Evolutionary conservation across 371 early-diverging fungal species (phyloP).

Genomic region (Rhizomucor pusillus): DNA sequence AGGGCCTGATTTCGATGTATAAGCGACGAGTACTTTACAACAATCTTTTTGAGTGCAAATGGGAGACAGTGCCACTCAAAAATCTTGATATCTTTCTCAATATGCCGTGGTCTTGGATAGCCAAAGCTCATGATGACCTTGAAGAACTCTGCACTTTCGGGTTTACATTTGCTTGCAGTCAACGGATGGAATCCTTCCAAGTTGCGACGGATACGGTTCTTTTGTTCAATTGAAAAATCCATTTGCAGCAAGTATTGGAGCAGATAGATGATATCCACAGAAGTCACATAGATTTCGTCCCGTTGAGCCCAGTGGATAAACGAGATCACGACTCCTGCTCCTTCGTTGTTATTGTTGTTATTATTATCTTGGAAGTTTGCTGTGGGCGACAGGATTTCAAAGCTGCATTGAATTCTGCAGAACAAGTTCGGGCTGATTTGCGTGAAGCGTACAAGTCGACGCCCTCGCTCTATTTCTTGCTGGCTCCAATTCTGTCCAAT

Average conservation of each 20-base stretch:
- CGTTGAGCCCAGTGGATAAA: constrained; percentile 71
- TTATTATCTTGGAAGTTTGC: background rate
- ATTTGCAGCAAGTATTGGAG: constrained; percentile 71
- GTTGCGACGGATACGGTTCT: constrained; percentile 82
- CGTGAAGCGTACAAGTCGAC: constrained; percentile 28
- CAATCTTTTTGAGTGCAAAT: constrained; percentile 66
- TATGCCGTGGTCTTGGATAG: constrained; percentile 81
- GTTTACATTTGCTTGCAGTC: constrained; percentile 73
- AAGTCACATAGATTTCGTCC: constrained; percentile 74
- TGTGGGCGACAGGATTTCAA: background rate
- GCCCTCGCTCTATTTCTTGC: constrained; percentile 56
- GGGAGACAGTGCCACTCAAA: constrained; percentile 74
- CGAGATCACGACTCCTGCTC: constrained; percentile 45
- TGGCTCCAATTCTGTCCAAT: constrained; percentile 50
- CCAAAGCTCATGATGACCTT: constrained; percentile 79
- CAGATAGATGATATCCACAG: constrained; percentile 75
- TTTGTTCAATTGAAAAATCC: constrained; percentile 77
- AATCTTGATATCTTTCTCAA: constrained; percentile 86
- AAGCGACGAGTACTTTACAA: constrained; percentile 13
- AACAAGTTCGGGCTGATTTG: background rate
- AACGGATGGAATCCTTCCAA: constrained; percentile 79
- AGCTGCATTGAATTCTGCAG: background rate
- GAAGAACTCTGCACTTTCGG: constrained; percentile 70
- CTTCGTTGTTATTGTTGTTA: background rate
- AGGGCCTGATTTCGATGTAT: no score